Evolutionary conservation across 805 yeast species (phyloP).

Genomic region (Teunomyces lycoperdinae): DNA sequence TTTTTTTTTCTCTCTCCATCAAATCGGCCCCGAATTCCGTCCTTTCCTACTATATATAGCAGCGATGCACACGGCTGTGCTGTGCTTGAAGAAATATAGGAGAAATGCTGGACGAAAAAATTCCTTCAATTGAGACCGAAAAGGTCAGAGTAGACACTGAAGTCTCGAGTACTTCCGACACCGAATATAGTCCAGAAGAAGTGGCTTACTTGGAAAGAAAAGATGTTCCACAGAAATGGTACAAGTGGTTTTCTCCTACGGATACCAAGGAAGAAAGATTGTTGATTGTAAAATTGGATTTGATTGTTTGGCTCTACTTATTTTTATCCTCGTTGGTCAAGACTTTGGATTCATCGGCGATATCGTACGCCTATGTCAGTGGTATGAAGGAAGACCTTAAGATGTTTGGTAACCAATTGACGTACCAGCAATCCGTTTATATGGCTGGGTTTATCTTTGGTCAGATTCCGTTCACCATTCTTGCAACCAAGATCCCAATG

Average conservation of each 20-base stretch:
- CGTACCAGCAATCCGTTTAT: conserved; percentile 19
- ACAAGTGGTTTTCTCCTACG: conserved; percentile 26
- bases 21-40: no score
- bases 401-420: conserved; percentile 21
- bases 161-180: background rate
- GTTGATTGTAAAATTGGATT: conserved; percentile 22
- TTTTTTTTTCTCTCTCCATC: no score
- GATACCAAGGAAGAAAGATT: conserved; percentile 25
- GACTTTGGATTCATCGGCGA: conserved; percentile 21
- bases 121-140: background rate
- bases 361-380: conserved; percentile 21
- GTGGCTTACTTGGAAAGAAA: conserved; percentile 7
- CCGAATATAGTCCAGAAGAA: conserved; percentile 11
- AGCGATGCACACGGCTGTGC: no score
- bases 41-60: no score
- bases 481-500: conserved; percentile 18
- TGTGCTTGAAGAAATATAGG: no score
- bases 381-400: conserved; percentile 17
- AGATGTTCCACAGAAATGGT: conserved; percentile 20
- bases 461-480: conserved; percentile 23
- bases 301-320: conserved; percentile 21
- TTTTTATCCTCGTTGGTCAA: conserved; percentile 25
- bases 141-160: background rate
- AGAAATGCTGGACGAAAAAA: background rate
- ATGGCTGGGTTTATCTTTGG: conserved; percentile 21